A percentile compares a stretch with the other conserved stretches of the same genome.
Evolutionary conservation across 495 filamentous ascomycete species (phyloP).

Genomic region (Penicillium salamii): DNA sequence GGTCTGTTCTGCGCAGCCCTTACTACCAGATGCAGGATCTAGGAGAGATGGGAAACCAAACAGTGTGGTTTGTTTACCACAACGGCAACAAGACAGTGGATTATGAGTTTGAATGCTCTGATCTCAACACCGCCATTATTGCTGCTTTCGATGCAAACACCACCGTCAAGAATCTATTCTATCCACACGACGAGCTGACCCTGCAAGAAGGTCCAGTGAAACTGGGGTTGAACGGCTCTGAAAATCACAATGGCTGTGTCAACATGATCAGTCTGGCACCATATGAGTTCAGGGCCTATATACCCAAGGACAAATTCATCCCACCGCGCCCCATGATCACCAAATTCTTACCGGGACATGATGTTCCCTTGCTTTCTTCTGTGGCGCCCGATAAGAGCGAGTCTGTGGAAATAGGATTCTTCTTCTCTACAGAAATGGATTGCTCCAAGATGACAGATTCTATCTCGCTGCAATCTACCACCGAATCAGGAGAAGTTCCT

Average conservation of each 20-base stretch:
- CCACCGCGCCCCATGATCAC: constrained; percentile 64
- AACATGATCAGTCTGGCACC: constrained; percentile 49
- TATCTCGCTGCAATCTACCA: constrained; percentile 54
- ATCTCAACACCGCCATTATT: constrained; percentile 48
- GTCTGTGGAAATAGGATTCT: constrained; percentile 47
- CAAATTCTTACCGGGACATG: constrained; percentile 62
- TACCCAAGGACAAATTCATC: constrained; percentile 50
- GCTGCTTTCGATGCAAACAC: constrained; percentile 55
- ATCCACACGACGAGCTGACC: constrained; percentile 56
- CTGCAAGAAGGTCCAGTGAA: constrained; percentile 39
- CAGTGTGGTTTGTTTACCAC: constrained; percentile 66
- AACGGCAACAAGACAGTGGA: constrained; percentile 56
- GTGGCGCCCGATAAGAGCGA: constrained; percentile 43
- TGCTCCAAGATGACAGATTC: constrained; percentile 52
- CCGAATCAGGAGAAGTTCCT: constrained; percentile 38
- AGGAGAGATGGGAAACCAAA: constrained; percentile 45
- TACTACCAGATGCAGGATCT: constrained; percentile 53
- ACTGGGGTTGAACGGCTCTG: constrained; percentile 43
- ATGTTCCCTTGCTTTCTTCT: constrained; percentile 54
- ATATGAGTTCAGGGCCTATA: constrained; percentile 64
- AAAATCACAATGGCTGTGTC: constrained; percentile 55
- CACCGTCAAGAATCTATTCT: constrained; percentile 66
- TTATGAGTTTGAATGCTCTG: constrained; percentile 60
- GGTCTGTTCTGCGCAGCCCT: constrained; percentile 57
- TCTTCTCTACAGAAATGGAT: constrained; percentile 63